Base-by-base conservation (phyloP, 805 yeast genomes). In the Ogataea ramenticola region DNA sequence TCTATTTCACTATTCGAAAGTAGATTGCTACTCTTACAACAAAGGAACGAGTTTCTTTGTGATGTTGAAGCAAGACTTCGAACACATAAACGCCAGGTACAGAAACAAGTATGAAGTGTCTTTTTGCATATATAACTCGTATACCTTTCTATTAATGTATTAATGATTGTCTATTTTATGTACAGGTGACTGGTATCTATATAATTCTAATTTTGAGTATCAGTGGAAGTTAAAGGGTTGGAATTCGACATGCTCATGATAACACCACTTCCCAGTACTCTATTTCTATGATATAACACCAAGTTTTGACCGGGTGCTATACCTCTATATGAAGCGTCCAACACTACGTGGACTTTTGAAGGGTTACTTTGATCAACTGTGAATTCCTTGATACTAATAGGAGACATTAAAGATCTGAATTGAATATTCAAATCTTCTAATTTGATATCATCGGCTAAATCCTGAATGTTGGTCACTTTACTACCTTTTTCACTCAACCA, bases 301-400 rank as follows among this genome's bases (percentile, higher is more conserved):
- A 88, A 64, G 51, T 77, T 81, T 60, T 91, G 99, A 0, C 98
- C 99, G 0, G 90, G 86, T 0, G 96, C 90, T 56, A 93, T 77
- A 0, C 96, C 96, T 40, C 88, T 65, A 30, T 76, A 75, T 27
- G 66, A 60, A 1, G 68, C 63, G 0, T 49, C 46, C 27, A 90
- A 66, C 20, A 52, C 50, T 8, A 86, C 58, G 1, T 47, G 44
- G 2, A 71, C 20, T 1, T 39, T 43, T 2, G 44, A 50, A 3
- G 53, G 51, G 14, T 44, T 43, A 3, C 37, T 32, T 4, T 39
- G 35, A 11, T 42, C 41, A 15, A 54, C 36, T 5, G 41, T 41
- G 0, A 65, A 46, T 1, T 46, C 44, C 19, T 63, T 47, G 4
- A 50, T 43, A 10, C 50, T 43, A 14, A 71, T 62, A 0, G 90